Evolutionary conservation across 805 yeast species (phyloP), one percentile per base, ranked within the genome.

Genomic region (Spathaspora gorwiae): DNA sequence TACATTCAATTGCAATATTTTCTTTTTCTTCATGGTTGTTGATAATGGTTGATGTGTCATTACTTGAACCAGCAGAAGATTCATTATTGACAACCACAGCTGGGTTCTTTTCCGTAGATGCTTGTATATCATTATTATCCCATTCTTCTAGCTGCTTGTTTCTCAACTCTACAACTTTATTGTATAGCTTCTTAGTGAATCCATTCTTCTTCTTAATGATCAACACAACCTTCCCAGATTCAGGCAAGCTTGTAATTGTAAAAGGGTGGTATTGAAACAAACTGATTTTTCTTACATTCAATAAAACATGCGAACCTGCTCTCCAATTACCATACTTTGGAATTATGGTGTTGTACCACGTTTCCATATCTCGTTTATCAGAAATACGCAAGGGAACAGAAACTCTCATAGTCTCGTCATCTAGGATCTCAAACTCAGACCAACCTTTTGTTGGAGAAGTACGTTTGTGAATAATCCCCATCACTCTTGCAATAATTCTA

Each of bases 261-360:
- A 75, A 75, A 1, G 80, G 80, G 53, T 75, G 80, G 48, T 61
- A 62, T 48, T 73, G 77, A 36, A 70, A 52, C 6, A 53, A 48
- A 2, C 62, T 59, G 13, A 74, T 67, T 44, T 64, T 64, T 5
- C 65, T 54, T 7, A 75, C 73, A 40, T 63, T 70, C n/a, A 75
- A 54, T 34, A 59, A 62, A 10, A 74, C 63, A 52, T 75, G 77
- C 53, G 73, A 78, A 4, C 80, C 80, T 0, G 79, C 67, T 42
- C 62, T 62, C 80, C 80, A 75, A 13, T 61, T 60, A 15, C 70
- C 63, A 15, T 63, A 50, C n/a, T 62, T 58, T 3, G 77, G 77
- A 26, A 66, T 53, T 29, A 63, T 51, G 5, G 35, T 37, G 43
- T 51, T 47, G 47, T 56, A 64, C 68, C 72, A 68, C 32, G 46